These are phyloP conservation scores for Cenchrus fungigraminus DNA, from an alignment of 176 grass and related monocot genomes.

Conservation along the genomic window DNA sequence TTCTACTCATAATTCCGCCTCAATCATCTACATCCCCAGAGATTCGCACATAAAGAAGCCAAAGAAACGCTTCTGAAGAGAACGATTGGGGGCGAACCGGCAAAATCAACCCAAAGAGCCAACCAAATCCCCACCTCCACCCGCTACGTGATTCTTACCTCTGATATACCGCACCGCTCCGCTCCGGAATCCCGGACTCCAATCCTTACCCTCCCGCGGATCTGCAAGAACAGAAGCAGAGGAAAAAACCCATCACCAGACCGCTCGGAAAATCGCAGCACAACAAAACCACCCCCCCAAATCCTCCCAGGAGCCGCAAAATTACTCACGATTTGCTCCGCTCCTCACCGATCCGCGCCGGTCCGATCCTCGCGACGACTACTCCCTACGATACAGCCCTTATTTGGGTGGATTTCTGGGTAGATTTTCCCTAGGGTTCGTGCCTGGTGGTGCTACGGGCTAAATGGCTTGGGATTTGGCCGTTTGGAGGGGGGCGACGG, in stretches of 20 bases:
- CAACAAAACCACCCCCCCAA: neutral
- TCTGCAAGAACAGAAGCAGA: neutral
- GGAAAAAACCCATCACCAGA: conserved; percentile 18
- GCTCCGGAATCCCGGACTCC: neutral
- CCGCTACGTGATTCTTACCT: conserved; percentile 11
- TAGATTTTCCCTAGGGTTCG: conserved; percentile 31
- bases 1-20: conserved; percentile 7
- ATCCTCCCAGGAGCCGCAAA: neutral
- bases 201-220: conserved; percentile 12
- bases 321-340: conserved; percentile 28
- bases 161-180: conserved; percentile 2
- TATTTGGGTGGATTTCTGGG: neutral
- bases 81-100: neutral
- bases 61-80: neutral
- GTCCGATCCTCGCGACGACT: neutral
- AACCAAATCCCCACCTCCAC: neutral
- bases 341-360: neutral
- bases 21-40: neutral
- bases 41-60: too few species aligned
- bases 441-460: conserved; percentile 3
- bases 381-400: conserved; percentile 14
- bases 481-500: neutral
- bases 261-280: neutral
- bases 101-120: neutral
- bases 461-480: neutral